phyloP scores from a whole-genome alignment of 257 asterid species.

The Primulina tabacum region DNA sequence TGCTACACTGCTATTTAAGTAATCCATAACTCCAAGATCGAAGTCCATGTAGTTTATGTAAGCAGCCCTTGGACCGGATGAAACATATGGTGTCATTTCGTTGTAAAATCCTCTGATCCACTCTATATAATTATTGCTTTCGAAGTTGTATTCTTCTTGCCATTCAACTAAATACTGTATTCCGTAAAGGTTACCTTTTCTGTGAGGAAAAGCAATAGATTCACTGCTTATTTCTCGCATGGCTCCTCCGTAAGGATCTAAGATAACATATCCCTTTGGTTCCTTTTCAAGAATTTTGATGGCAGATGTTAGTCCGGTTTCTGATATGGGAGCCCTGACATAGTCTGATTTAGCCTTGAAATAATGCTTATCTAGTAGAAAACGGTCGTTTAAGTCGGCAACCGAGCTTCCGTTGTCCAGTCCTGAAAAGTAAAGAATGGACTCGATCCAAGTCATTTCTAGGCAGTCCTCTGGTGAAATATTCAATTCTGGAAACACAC shows the following conservation, averaged over 20 bases:
- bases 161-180: conserved; percentile 67
- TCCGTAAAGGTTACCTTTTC: conserved; percentile 59
- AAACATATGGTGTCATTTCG: conserved; percentile 50
- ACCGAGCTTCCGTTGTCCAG: conserved; percentile 31
- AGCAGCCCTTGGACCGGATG: conserved; percentile 58
- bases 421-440: conserved; percentile 60
- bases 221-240: conserved; percentile 50
- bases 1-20: neutral
- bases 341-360: conserved; percentile 78
- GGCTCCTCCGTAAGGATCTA: conserved; percentile 75
- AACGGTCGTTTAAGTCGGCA: conserved; percentile 41
- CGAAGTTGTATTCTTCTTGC: conserved; percentile 32
- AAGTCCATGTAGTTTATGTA: conserved; percentile 74
- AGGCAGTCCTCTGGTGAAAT: conserved; percentile 35
- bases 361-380: conserved; percentile 33
- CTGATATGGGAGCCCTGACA: conserved; percentile 43
- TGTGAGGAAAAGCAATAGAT: conserved; percentile 68
- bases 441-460: conserved; percentile 73
- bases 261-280: conserved; percentile 58
- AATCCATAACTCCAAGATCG: conserved; percentile 58
- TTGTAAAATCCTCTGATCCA: conserved; percentile 63
- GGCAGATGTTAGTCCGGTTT: conserved; percentile 27
- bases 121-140: conserved; percentile 33
- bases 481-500: conserved; percentile 41
- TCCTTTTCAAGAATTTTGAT: conserved; percentile 42